These are phyloP conservation scores for Botrytis squamosa DNA, from an alignment of 2,329 filamentous ascomycete species.

Conservation along the genomic window DNA sequence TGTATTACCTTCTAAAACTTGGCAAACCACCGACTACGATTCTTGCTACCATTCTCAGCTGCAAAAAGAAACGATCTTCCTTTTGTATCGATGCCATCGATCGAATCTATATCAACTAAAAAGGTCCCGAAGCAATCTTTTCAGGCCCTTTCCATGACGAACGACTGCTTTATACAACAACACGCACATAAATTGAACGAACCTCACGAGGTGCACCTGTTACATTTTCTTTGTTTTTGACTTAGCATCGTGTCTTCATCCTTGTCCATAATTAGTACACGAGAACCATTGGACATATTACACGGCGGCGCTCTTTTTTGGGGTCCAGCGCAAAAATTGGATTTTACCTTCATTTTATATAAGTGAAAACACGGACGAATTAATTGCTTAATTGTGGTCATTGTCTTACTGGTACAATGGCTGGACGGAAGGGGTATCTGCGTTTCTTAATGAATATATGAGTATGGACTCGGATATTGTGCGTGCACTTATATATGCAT, in stretches of 20 bases:
- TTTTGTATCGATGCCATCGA: not conserved
- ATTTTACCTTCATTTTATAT: constrained; percentile 1
- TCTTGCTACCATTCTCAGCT: not conserved
- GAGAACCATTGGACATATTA: constrained; percentile 7
- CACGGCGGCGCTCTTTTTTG: not conserved
- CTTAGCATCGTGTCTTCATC: not conserved
- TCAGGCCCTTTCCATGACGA: not conserved
- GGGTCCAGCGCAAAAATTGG: not conserved
- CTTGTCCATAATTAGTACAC: constrained; percentile 14
- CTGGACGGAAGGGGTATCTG: not conserved
- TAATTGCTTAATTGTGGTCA: not conserved
- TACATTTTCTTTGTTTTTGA: not conserved
- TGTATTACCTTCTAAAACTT: not conserved
- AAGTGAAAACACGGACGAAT: not conserved
- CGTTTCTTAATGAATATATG: constrained; percentile 5
- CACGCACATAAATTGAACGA: not conserved
- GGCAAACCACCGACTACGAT: not conserved
- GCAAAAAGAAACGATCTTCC: not conserved
- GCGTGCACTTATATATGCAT: not conserved
- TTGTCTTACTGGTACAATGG: not conserved
- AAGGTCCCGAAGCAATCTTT: not conserved
- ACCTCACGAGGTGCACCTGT: not conserved
- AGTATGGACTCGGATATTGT: constrained; percentile 7
- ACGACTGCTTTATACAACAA: not conserved
- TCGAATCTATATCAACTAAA: not conserved